Conservation (phyloP, 2,329 filamentous ascomycete genomes). For the Juglanconis oblonga region DNA sequence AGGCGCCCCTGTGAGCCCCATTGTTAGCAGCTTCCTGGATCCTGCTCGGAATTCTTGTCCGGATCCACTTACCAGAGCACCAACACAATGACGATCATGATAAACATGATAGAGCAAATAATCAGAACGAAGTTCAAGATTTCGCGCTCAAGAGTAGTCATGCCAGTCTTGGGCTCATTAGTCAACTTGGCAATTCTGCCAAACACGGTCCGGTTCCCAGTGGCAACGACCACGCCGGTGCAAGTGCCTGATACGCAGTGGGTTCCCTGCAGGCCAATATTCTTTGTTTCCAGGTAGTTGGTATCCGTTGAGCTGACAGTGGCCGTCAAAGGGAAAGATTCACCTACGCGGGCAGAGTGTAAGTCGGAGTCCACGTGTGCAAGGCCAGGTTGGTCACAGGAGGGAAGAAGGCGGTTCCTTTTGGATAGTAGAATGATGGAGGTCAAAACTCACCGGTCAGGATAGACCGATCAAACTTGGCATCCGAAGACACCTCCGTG, state of each 20-base stretch:
- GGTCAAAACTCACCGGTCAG: constrained; percentile 53
- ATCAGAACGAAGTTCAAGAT: constrained; percentile 70
- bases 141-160: constrained; percentile 70
- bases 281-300: constrained; percentile 75
- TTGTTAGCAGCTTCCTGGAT: neutral
- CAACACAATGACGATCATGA: constrained; percentile 63
- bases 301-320: constrained; percentile 64
- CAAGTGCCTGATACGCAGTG: constrained; percentile 70
- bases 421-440: neutral
- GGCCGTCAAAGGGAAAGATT: constrained; percentile 62
- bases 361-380: neutral
- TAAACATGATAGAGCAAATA: constrained; percentile 65
- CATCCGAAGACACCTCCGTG: constrained; percentile 64
- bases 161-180: constrained; percentile 62
- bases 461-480: constrained; percentile 70
- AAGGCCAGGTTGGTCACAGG: too few relatives aligned
- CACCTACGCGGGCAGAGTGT: constrained; percentile 38
- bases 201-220: constrained; percentile 71
- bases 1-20: constrained; percentile 55
- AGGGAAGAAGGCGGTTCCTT: neutral
- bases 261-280: constrained; percentile 76
- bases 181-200: constrained; percentile 72
- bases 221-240: constrained; percentile 66
- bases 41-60: constrained; percentile 32
- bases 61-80: constrained; percentile 59